phyloP scores from a whole-genome alignment of 2,329 filamentous ascomycete species.

The Biscogniauxia marginata region DNA sequence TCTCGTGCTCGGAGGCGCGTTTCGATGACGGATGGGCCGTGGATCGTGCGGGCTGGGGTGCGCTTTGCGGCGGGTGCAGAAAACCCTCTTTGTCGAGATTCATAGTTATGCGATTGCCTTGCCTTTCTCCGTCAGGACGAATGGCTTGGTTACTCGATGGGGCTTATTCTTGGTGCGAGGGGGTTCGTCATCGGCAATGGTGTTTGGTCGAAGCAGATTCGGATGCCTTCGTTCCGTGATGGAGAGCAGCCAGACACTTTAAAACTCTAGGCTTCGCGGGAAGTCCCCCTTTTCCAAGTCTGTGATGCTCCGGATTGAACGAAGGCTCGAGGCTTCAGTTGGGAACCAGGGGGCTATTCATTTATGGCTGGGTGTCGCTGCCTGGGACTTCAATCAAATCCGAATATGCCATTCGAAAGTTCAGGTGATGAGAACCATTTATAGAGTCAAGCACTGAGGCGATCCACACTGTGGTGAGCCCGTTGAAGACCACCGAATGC shows the following conservation, averaged over 20 bases:
- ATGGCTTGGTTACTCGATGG: constrained; percentile 91
- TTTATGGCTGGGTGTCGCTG: constrained; percentile 33
- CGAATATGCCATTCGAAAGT: constrained; percentile 41
- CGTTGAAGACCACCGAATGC: constrained; percentile 46
- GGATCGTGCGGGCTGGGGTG: constrained; percentile 38
- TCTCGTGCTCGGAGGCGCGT: constrained; percentile 14
- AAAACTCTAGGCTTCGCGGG: constrained; percentile 35
- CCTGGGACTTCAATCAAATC: constrained; percentile 66
- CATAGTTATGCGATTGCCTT: constrained; percentile 98
- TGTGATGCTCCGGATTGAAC: constrained; percentile 15
- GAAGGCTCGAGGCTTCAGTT: constrained; percentile 5
- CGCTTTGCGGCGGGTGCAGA: constrained; percentile 55
- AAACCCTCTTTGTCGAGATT: constrained; percentile 78
- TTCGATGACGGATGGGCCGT: constrained; percentile 30
- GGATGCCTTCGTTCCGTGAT: constrained; percentile 3
- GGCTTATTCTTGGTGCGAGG: constrained; percentile 99
- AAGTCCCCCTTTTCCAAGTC: constrained; percentile 19
- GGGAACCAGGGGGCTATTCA: constrained; percentile 8
- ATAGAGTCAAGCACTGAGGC: constrained; percentile 99
- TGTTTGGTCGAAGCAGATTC: not conserved
- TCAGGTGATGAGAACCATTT: constrained; percentile 86
- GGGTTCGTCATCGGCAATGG: constrained; percentile 48
- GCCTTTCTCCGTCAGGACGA: constrained; percentile 26
- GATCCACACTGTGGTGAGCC: constrained; percentile 39
- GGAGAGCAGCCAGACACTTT: constrained; percentile 25